Evolutionary conservation across 2,329 filamentous ascomycete species (phyloP), one percentile per base, ranked within the genome.

Genomic region (Penicillium psychrosexuale): DNA sequence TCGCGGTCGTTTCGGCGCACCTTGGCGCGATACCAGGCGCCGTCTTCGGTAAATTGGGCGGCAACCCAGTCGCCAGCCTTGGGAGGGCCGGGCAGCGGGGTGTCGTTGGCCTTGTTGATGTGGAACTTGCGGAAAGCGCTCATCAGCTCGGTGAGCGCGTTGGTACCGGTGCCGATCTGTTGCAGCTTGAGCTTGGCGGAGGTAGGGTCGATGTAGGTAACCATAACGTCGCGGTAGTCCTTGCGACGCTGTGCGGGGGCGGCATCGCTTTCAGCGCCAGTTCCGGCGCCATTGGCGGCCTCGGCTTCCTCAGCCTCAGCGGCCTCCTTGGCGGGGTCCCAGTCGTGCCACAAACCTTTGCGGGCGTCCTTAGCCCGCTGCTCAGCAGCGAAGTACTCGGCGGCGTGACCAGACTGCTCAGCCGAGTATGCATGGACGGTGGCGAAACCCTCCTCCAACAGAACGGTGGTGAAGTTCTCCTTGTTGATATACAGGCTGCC

Each of bases 401-500:
- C 84, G 12, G 89, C 87, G 69, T 97, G 94, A 61, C 92, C 93
- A 15, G 90, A 89, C 79, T 96, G 96, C 77, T 99, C 93, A 0
- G 94, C 94, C 24, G 93, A 97, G 78, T 96, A 97, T 53, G 88
- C 86, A 72, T 97, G 93, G 15, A 99, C 93, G 19, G 88, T 88
- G 15, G 94, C 93, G 30, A 97, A 82, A 58, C 94, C 94, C 75
- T 99, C 94, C 74, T 97, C 94, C 1, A 99, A 85, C 1, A 99
- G 83, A 2, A 90, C 75, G 80, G 96, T 97, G 67, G 92, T 90
- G 69, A 99, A 96, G 78, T 90, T 97, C 76, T 97, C 93, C 50
- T 92, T 89, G 79, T 91, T 93, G 72, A 99, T 84, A 73, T 91
- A 97, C 24, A 99, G 81, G 13, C 91, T 90, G 52, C 94, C 94